Evolutionary conservation across 306 rosid species (phyloP).

Genomic region (Erythrophleum fordii): DNA sequence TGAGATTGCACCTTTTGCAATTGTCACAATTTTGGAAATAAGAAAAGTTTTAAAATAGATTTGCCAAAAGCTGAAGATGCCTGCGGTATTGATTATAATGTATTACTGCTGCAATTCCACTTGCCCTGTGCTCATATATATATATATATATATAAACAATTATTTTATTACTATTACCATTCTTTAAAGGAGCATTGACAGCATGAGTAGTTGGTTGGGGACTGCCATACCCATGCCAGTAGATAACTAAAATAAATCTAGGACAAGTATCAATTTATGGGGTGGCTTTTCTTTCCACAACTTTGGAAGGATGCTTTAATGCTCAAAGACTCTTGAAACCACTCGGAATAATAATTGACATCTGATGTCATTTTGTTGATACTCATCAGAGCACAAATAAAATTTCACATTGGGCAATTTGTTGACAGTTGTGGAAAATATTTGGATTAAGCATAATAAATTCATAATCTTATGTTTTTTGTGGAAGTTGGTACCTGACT

Average conservation of each 20-base stretch:
- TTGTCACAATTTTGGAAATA: conserved; percentile 26
- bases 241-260: conserved; percentile 1
- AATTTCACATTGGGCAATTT: neutral
- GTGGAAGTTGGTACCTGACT: neutral
- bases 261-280: neutral
- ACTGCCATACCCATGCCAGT: neutral
- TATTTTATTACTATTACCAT: neutral
- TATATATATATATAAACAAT: too few species aligned
- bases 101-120: conserved; percentile 17
- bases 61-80: conserved; percentile 17
- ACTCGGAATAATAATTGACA: neutral
- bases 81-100: neutral
- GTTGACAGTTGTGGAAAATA: neutral
- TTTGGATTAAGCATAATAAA: neutral
- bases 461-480: neutral
- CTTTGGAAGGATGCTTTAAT: conserved; percentile 31
- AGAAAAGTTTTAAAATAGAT: neutral
- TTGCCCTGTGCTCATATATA: neutral
- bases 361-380: conserved; percentile 16
- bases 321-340: conserved; percentile 13
- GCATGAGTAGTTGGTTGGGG: neutral
- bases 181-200: neutral
- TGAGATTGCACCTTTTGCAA: conserved; percentile 15
- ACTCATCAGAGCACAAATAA: neutral
- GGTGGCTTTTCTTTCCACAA: neutral